Percentiles rank a stretch among this genome's conserved stretches.
These are phyloP conservation scores for Mycena sp. DNA, from an alignment of 1,284 basidiomycete species.

Conservation along the genomic window DNA sequence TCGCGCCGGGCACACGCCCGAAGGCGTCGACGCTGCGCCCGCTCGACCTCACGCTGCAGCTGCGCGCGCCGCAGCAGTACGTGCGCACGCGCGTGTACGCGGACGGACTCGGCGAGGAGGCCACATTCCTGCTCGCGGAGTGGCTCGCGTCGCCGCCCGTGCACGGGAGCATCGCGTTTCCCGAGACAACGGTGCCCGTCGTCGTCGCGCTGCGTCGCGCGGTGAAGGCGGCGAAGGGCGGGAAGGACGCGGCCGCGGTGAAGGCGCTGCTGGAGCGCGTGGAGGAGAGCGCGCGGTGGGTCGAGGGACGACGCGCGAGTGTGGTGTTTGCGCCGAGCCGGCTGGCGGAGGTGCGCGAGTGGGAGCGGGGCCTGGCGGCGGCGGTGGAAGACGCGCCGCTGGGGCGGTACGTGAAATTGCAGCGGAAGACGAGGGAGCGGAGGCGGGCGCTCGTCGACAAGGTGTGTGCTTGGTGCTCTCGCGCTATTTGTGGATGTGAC, in stretches of 20 bases:
- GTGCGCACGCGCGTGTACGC: conserved; percentile 89
- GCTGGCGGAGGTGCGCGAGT: conserved; percentile 73
- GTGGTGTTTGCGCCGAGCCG: conserved; percentile 81
- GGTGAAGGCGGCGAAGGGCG: conserved; percentile 67
- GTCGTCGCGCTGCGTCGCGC: conserved; percentile 74
- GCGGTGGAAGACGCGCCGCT: conserved; percentile 81
- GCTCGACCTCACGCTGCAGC: conserved; percentile 88
- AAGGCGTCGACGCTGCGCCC: conserved; percentile 92
- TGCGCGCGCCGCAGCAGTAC: conserved; percentile 91
- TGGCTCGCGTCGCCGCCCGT: conserved; percentile 74
- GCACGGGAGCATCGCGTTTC: conserved; percentile 90
- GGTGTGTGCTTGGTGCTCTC: conserved; percentile 51
- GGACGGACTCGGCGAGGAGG: conserved; percentile 88
- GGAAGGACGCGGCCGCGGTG: conserved; percentile 67
- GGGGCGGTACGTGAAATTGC: conserved; percentile 81
- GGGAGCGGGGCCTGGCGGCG: conserved; percentile 71
- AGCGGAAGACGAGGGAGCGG: conserved; percentile 84
- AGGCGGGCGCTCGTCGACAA: conserved; percentile 80
- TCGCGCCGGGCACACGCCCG: conserved; percentile 77
- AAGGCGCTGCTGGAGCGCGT: conserved; percentile 86
- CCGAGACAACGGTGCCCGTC: conserved; percentile 91
- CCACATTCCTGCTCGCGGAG: conserved; percentile 82
- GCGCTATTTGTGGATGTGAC: conserved; percentile 11
- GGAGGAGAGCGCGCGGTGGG: conserved; percentile 85
- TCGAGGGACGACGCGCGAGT: conserved; percentile 72